Conservation (phyloP, 2,329 filamentous ascomycete genomes). For the Exutisphaerella laricina region DNA sequence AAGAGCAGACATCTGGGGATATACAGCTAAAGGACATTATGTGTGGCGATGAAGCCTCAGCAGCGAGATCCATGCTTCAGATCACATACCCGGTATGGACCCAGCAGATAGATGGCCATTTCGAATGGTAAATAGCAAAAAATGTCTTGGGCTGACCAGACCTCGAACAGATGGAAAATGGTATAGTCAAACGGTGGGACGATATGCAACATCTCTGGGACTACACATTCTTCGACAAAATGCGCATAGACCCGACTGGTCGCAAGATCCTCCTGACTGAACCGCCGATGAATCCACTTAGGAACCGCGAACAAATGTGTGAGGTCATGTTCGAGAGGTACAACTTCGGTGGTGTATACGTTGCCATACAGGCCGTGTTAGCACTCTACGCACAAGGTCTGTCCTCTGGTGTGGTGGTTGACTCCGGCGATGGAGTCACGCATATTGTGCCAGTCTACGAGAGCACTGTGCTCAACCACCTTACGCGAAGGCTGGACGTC, state of each 20-base stretch:
- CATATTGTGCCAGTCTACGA: conserved; percentile 99
- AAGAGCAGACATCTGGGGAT: conserved; percentile 68
- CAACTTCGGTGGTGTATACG: conserved; percentile 92
- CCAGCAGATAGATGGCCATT: neutral
- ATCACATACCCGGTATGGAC: conserved; percentile 83
- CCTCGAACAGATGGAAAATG: conserved; percentile 82
- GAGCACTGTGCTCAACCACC: conserved; percentile 93
- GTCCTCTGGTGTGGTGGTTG: conserved; percentile 85
- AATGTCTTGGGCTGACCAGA: conserved; percentile 16
- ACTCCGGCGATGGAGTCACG: conserved; percentile 96
- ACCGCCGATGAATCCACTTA: conserved; percentile 94
- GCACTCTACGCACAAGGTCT: conserved; percentile 93
- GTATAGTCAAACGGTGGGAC: conserved; percentile 99
- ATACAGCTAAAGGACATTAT: conserved; percentile 93
- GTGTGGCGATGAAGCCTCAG: conserved; percentile 97
- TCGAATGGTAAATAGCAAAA: neutral
- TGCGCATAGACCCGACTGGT: conserved; percentile 81
- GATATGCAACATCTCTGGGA: conserved; percentile 99
- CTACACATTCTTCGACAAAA: conserved; percentile 97
- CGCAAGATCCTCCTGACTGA: conserved; percentile 98
- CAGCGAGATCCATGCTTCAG: conserved; percentile 93
- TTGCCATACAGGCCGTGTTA: conserved; percentile 94
- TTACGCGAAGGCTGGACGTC: conserved; percentile 88
- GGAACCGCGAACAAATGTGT: conserved; percentile 96
- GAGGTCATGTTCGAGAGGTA: conserved; percentile 99